Base-by-base conservation (phyloP, 2,329 filamentous ascomycete species). In the Fusarium tupiense region DNA sequence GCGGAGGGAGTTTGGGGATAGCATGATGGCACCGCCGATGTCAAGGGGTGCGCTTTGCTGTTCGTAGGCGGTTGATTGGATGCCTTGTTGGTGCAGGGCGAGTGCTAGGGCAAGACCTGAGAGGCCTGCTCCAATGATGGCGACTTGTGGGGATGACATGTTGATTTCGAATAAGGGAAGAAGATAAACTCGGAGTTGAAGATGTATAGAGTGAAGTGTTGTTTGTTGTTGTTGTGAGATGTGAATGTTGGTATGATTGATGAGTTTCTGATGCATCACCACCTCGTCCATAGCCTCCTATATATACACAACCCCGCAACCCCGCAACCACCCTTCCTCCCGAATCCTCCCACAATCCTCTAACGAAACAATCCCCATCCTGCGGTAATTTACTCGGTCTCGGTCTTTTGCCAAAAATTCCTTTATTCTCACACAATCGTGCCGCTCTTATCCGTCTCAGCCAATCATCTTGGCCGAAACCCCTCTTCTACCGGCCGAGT, bases 1-100 rank as follows among this genome's bases (percentile, higher is more conserved):
- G 8, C 84, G 83, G 3, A 91, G 83, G 0, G 88, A 87, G 61
- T 91, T 91, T 10, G 89, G 89, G 0, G 88, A 89, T 6, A 91
- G 84, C 86, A 90, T 89, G 37, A 91, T 82, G 2, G 87, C 88
- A 6, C 89, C 89, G 24, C 87, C 86, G 31, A 86, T 85, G 67
- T 86, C 83, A 5, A 85, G 82, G 4, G 85, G 82, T 0, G 83
- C 82, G 1, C 81, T 66, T 14, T 86, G 84, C 20, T 83, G 81
- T 69, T 91, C 89, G 69, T 89, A 91, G 58, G 91, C 80, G 6
- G 81, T 86, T 67, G 81, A 83, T 10, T 82, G 72, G 49, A 91
- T 90, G 46, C 82, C 81, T 64, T 88, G 83, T 37, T 85, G 81
- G 64, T 90, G 85, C 0, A 92, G 82, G 5, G 87, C 83, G 0